These are phyloP conservation scores for Ophiostoma australiae DNA, from an alignment of 2,329 filamentous ascomycete genomes.

Conservation along the genomic window DNA sequence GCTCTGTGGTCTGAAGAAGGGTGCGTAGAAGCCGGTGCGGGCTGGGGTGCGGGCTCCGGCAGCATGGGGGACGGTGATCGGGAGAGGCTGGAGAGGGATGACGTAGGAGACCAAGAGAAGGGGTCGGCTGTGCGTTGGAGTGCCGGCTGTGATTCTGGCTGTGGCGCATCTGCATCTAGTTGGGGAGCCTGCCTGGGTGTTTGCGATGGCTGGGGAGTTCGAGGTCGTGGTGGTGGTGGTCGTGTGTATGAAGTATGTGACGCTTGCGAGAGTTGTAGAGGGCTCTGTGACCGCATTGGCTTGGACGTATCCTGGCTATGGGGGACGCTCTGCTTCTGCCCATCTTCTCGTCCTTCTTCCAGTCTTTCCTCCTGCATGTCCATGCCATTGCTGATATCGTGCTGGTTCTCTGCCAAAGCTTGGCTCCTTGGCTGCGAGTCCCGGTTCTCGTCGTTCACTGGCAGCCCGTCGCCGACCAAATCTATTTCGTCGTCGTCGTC, in stretches of 20 bases:
- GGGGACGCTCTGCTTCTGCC: background rate
- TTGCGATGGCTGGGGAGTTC: background rate
- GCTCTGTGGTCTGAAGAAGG: background rate
- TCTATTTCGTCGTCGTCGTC: conserved; percentile 26
- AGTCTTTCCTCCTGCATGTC: background rate
- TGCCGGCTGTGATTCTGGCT: background rate
- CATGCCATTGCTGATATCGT: background rate
- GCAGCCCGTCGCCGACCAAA: conserved; percentile 17
- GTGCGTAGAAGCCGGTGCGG: background rate
- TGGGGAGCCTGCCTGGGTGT: background rate
- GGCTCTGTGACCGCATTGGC: background rate
- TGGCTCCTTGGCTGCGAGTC: background rate
- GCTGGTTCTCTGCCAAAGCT: background rate
- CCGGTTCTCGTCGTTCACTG: background rate
- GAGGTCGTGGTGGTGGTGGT: background rate
- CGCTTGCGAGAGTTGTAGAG: background rate
- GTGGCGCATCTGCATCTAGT: background rate
- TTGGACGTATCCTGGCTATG: background rate
- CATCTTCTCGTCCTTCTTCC: background rate
- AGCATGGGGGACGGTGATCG: conserved; percentile 16
- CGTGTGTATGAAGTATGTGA: background rate
- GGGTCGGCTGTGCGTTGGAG: background rate
- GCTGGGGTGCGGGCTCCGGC: background rate
- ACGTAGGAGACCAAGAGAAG: conserved; percentile 22
- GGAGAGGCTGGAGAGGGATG: conserved; percentile 21